Evolutionary conservation across 2,329 filamentous ascomycete genomes (phyloP), one percentile per base, ranked within the genome.

Genomic region (Sarocladium oryzae): DNA sequence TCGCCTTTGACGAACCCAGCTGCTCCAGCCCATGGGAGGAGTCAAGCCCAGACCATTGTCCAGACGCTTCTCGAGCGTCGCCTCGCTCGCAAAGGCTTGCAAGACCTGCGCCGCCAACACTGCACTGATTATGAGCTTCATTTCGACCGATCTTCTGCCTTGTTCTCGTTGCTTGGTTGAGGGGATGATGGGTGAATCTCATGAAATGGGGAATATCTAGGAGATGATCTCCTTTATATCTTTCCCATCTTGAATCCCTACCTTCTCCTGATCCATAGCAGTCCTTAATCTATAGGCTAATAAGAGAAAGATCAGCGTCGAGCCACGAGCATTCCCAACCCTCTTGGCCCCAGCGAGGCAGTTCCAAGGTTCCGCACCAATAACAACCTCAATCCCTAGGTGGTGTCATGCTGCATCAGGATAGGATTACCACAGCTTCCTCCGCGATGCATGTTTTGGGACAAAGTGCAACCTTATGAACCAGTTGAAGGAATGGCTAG

Each of bases 1-100:
- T n/a, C n/a, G n/a, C n/a, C n/a, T n/a, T n/a, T n/a, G n/a, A n/a
- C n/a, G n/a, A n/a, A 56, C 54, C 54, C 54, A 56, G 20, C 52
- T 54, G 37, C 54, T 56, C 54, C 54, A 56, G 9, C 54, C 54
- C 54, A 56, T 54, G 9, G 48, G 37, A 9, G 54, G 54, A n/a
- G 52, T 56, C 11, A 46, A 28, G 9, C 54, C 54, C 7, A 53
- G 37, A 6, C 41, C 30, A 49, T 52, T 52, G 37, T 56, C 49
- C 2, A 51, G 26, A 13, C 46, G 46, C 32, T 49, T 49, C 32
- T 49, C 32, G 32, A 37, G 46, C 4, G 46, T 5, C 16, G n/a
- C 20, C 2, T n/a, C 10, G 32, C 46, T 37, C 4, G 46, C 46
- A 37, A 4, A 24, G 20, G 20, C 46, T 26, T 20, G 32, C 2